phyloP scores from a whole-genome alignment of 2,329 filamentous ascomycete species.

The Periconia macrospinosa region DNA sequence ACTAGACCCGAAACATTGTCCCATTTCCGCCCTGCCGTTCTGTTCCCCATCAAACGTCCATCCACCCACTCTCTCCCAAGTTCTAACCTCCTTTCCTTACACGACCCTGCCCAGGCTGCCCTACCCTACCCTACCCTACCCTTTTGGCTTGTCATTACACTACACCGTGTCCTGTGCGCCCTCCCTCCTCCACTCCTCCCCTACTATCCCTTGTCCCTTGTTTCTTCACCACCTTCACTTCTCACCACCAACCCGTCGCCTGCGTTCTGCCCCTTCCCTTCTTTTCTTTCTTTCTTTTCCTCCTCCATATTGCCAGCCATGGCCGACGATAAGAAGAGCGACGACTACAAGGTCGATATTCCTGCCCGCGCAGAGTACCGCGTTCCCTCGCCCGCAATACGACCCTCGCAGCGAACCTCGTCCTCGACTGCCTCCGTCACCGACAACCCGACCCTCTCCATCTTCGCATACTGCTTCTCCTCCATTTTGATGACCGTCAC shows the following conservation, averaged over 20 bases:
- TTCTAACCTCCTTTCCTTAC: conserved; percentile 21
- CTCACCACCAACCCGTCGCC: conserved; percentile 4
- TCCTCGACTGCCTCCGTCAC: conserved; percentile 50
- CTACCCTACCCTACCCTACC: neutral
- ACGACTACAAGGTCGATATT: conserved; percentile 70
- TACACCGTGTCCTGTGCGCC: conserved; percentile 6
- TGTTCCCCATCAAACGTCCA: neutral
- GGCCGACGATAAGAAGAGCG: conserved; percentile 87
- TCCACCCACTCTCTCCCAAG: conserved; percentile 15
- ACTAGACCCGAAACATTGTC: conserved; percentile 22
- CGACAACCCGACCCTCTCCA: conserved; percentile 78
- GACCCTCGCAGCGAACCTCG: conserved; percentile 33
- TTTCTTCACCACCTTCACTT: conserved; percentile 4
- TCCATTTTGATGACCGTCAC: conserved; percentile 99
- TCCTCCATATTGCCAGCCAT: conserved; percentile 53
- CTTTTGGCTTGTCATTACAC: neutral
- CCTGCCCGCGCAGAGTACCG: conserved; percentile 54
- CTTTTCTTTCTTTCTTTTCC: conserved; percentile 7
- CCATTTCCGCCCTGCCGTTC: conserved; percentile 7
- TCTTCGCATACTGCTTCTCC: conserved; percentile 87
- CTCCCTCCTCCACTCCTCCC: conserved; percentile 11
- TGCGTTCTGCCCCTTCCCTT: conserved; percentile 6
- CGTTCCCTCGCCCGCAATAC: conserved; percentile 52
- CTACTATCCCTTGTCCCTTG: conserved; percentile 11
- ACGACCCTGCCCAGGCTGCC: no score